Conservation (phyloP, 805 yeast species). For the Ogataea philodendri region DNA sequence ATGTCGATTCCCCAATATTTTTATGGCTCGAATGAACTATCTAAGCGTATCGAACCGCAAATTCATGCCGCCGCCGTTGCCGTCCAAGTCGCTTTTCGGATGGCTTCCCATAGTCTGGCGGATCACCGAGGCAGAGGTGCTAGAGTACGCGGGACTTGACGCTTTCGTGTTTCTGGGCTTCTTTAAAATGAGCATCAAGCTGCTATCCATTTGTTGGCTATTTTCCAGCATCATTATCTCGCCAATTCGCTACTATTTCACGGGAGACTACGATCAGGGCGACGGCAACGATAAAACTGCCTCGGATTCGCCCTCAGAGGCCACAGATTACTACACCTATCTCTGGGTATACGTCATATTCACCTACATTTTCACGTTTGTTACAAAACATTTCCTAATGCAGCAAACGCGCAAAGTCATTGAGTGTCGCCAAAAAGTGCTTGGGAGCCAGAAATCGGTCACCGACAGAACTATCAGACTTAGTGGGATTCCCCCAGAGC, state of each 20-base stretch:
- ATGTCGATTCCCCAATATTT: constrained; percentile 73
- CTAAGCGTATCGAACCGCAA: constrained; percentile 37
- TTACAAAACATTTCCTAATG: constrained; percentile 59
- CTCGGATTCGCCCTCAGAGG: constrained; percentile 16
- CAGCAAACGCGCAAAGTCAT: constrained; percentile 74
- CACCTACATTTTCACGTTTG: constrained; percentile 78
- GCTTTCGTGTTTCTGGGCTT: constrained; percentile 90
- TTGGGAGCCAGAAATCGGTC: constrained; percentile 83
- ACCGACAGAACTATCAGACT: constrained; percentile 88
- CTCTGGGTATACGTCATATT: constrained; percentile 85
- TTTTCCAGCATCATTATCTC: constrained; percentile 75
- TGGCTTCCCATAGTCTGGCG: constrained; percentile 72
- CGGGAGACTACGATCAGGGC: constrained; percentile 74
- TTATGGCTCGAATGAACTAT: constrained; percentile 71
- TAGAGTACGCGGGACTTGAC: constrained; percentile 90
- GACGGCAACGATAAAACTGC: constrained; percentile 37
- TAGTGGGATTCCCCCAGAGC: constrained; percentile 82
- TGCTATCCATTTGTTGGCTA: constrained; percentile 60
- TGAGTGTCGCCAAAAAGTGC: constrained; percentile 69
- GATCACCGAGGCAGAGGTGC: constrained; percentile 70
- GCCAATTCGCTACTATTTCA: constrained; percentile 78
- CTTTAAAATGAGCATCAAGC: constrained; percentile 81
- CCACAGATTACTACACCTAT: constrained; percentile 50
- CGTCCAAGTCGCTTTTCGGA: constrained; percentile 60
- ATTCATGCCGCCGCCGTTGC: constrained; percentile 58